Base-by-base conservation (phyloP, 73 alveolate genomes). In the Symbiodinium natans region DNA sequence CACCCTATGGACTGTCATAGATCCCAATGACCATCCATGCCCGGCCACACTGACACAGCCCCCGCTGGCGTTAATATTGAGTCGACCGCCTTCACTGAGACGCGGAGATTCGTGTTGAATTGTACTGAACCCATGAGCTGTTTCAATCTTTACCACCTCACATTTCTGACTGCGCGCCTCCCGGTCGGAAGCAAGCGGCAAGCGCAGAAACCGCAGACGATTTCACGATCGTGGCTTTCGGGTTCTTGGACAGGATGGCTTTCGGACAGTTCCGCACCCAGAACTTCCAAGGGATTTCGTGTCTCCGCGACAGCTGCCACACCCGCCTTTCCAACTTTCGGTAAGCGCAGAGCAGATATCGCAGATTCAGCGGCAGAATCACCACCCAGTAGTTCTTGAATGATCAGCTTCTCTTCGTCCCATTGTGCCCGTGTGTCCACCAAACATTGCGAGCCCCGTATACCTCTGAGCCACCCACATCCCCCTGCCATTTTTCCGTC, bases 371-470 rank as follows among this genome's bases (percentile, higher is more conserved):
- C 43, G 6, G 94, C 85, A 4, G 0, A 23, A 23, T 63, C 29
- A 6, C 82, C 43, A 6, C 85, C 85, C 59, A 23, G 82, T 56
- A 86, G 36, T 25, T 54, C 36, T 82, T 34, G 38, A 80, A 17
- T 39, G 21, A n/a, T 17, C 25, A 43, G 93, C 75, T 34, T 34
- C 43, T 59, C 94, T 10, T 33, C 83, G 29, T 38, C 56, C 86
- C 86, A 89, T 39, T 89, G 95, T 75, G 74, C 95, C 34, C 95
- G 39, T 27, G 46, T 38, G 86, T 89, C 95, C n/a, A 89, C 48
- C 41, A 87, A 82, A 1, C 41, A 39, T 4, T 34, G 29, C 74
- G 39, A 56, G 8, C 59, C 75, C 7, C 19, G 33, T 36, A 39
- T 27, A 56, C 75, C 31, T 71, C 33, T 42, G 33, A 89, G 74